phyloP scores from a whole-genome alignment of 2,329 filamentous ascomycete genomes.

The Tolypocladium capitatum region DNA sequence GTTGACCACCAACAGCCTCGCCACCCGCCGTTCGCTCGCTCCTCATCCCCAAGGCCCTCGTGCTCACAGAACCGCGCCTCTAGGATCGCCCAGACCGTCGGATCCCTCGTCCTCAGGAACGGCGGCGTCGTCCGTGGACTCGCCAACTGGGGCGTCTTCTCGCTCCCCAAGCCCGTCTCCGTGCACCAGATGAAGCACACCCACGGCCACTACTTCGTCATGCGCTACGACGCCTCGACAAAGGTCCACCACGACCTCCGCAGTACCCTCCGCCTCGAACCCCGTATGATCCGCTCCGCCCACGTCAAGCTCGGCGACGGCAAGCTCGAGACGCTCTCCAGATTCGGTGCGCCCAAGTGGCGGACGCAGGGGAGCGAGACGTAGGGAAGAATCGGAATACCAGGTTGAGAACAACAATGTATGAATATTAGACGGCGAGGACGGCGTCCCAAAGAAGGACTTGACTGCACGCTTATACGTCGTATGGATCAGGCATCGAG shows the following conservation, averaged over 20 bases:
- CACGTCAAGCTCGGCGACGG: constrained; percentile 73
- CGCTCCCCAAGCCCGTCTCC: constrained; percentile 65
- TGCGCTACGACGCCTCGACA: constrained; percentile 80
- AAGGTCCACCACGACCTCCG: constrained; percentile 62
- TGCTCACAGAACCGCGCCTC: constrained; percentile 3
- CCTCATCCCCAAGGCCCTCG: neutral
- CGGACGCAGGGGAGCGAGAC: constrained; percentile 20
- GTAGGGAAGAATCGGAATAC: constrained; percentile 7
- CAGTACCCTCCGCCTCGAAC: constrained; percentile 68
- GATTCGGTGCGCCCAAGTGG: constrained; percentile 39
- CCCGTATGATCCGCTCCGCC: constrained; percentile 75
- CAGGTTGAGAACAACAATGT: neutral
- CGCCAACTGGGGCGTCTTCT: constrained; percentile 90
- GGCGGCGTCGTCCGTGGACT: constrained; percentile 86
- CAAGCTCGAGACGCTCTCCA: constrained; percentile 36
- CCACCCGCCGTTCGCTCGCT: neutral
- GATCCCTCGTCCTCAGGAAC: constrained; percentile 66
- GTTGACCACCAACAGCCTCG: constrained; percentile 1
- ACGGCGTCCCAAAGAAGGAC: neutral
- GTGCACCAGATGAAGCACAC: constrained; percentile 75
- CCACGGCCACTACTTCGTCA: constrained; percentile 89
- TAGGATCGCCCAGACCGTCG: constrained; percentile 79
- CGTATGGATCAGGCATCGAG: neutral
- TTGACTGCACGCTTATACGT: neutral
- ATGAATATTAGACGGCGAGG: neutral